These are phyloP conservation scores for Alternaria postmessia DNA, from an alignment of 2,329 filamentous ascomycete genomes.

Conservation along the genomic window DNA sequence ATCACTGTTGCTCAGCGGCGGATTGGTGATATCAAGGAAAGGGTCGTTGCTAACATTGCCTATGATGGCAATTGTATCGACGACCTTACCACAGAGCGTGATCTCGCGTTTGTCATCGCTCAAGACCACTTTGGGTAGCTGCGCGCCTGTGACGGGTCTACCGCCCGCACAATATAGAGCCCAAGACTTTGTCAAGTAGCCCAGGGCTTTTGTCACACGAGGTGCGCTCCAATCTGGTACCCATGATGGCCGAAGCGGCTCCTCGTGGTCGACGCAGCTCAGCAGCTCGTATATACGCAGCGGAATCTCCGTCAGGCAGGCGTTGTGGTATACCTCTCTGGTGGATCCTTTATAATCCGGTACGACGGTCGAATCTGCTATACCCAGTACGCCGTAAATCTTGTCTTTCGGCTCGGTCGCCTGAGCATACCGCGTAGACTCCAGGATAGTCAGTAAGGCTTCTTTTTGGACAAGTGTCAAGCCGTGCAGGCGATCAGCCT, in stretches of 20 bases:
- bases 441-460: conserved; percentile 22
- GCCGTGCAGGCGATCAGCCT: conserved; percentile 18
- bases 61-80: conserved; percentile 23
- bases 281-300: conserved; percentile 18
- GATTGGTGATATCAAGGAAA: conserved; percentile 22
- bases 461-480: conserved; percentile 2
- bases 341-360: conserved; percentile 23
- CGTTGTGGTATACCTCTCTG: conserved; percentile 31
- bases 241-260: conserved; percentile 31
- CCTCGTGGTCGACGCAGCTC: conserved; percentile 35
- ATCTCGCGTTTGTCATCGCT: conserved; percentile 17
- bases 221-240: conserved; percentile 33
- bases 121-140: not conserved
- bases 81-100: conserved; percentile 25
- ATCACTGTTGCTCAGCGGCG: conserved; percentile 10
- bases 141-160: not conserved
- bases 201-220: conserved; percentile 31
- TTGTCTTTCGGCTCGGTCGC: conserved; percentile 37
- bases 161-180: conserved; percentile 28
- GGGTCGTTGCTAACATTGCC: conserved; percentile 17
- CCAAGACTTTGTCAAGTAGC: conserved; percentile 31
- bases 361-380: conserved; percentile 18
- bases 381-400: conserved; percentile 34
- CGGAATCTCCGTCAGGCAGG: conserved; percentile 21
- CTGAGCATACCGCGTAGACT: conserved; percentile 32